A percentile compares a stretch with the other conserved stretches of the same genome.
Evolutionary conservation across 1,284 basidiomycete genomes (phyloP).

Genomic region (Butyriboletus appendiculatus): DNA sequence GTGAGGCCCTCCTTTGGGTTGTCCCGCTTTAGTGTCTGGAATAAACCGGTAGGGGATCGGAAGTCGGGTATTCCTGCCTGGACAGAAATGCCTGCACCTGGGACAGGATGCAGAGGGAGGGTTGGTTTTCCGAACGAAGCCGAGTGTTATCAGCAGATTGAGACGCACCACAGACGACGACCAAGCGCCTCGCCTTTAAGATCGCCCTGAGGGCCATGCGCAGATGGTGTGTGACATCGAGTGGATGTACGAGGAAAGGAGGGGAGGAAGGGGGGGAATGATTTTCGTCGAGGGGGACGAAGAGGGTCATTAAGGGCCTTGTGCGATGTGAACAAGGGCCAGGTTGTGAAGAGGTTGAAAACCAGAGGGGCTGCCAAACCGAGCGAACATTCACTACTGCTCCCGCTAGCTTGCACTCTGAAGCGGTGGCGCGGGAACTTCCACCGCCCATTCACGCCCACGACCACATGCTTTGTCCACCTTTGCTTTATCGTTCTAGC

Average conservation of each 20-base stretch:
- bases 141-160: slow-evolving; percentile 10
- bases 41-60: slow-evolving; percentile 81
- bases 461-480: slow-evolving; percentile 15
- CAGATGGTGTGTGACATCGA: slow-evolving; percentile 44
- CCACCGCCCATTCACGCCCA: neutral
- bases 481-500: slow-evolving; percentile 13
- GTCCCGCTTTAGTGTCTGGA: slow-evolving; percentile 76
- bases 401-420: neutral
- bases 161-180: slow-evolving; percentile 81
- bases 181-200: slow-evolving; percentile 77
- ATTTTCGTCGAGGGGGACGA: slow-evolving; percentile 31
- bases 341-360: slow-evolving; percentile 29
- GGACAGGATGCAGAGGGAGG: neutral
- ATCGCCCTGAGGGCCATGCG: slow-evolving; percentile 62
- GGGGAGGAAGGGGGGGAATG: slow-evolving; percentile 29
- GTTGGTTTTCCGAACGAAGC: slow-evolving; percentile 11
- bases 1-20: slow-evolving; percentile 71
- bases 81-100: slow-evolving; percentile 92
- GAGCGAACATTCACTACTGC: neutral
- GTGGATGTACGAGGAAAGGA: slow-evolving; percentile 41
- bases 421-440: slow-evolving; percentile 33
- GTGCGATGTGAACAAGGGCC: slow-evolving; percentile 26
- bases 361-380: slow-evolving; percentile 22
- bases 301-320: slow-evolving; percentile 31
- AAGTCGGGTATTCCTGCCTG: slow-evolving; percentile 93